Percentiles rank a stretch among this genome's conserved stretches.
Conservation (phyloP, 345 rosid genomes). For the Syzygium aromaticum region DNA sequence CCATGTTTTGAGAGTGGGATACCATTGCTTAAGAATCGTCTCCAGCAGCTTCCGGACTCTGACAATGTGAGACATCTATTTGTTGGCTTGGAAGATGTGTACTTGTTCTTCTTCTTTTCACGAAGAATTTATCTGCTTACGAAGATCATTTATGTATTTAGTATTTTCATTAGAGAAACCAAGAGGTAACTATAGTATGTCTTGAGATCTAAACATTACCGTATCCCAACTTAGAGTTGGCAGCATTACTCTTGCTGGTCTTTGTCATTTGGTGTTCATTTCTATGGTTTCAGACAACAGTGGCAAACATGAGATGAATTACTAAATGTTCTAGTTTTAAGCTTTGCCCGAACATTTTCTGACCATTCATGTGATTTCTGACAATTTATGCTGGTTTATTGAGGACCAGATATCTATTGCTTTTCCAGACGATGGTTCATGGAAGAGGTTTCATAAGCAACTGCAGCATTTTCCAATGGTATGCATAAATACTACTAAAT, state of each 20-base stretch:
- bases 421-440: conserved; percentile 98
- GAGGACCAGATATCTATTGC: conserved; percentile 81
- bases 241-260: neutral
- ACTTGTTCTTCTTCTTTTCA: neutral
- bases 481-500: neutral
- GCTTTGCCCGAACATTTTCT: neutral
- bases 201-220: neutral
- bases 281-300: neutral
- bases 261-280: neutral
- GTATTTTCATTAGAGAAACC: neutral
- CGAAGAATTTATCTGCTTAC: neutral
- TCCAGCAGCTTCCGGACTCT: conserved; percentile 82
- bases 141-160: neutral
- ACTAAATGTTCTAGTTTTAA: neutral
- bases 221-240: neutral
- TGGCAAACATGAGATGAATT: neutral
- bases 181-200: neutral
- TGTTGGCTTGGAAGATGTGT: neutral
- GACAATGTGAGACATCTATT: conserved; percentile 50
- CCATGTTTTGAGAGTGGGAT: conserved; percentile 97
- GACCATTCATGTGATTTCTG: neutral
- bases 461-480: conserved; percentile 96
- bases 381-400: conserved; percentile 1
- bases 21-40: conserved; percentile 81
- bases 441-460: conserved; percentile 96